These are phyloP conservation scores for Elaphomyces granulatus DNA, from an alignment of 495 filamentous ascomycete species.

Conservation along the genomic window DNA sequence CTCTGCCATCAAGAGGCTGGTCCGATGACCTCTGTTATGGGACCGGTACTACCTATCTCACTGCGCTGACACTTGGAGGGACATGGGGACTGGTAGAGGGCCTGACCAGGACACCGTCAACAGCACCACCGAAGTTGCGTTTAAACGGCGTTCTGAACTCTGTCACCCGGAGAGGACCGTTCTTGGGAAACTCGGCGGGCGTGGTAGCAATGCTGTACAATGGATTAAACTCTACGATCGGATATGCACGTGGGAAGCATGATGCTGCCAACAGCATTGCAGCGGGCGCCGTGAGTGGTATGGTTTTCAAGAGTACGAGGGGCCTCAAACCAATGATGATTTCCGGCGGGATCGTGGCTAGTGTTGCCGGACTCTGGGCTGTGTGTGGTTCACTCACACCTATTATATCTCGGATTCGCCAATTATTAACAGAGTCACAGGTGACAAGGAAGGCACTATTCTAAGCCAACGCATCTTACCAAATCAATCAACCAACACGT, in stretches of 20 bases:
- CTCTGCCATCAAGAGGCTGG: constrained; percentile 89
- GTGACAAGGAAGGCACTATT: constrained; percentile 44
- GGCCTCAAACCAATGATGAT: constrained; percentile 86
- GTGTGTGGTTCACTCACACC: constrained; percentile 39
- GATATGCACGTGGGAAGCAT: constrained; percentile 75
- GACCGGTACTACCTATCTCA: constrained; percentile 82
- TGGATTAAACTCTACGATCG: constrained; percentile 81
- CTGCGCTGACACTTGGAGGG: constrained; percentile 73
- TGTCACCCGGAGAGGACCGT: constrained; percentile 85
- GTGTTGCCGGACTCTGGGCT: constrained; percentile 74
- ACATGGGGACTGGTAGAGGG: constrained; percentile 87
- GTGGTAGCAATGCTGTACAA: constrained; percentile 94
- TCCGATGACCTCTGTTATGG: constrained; percentile 97
- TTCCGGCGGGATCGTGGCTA: constrained; percentile 72
- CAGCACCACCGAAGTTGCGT: constrained; percentile 73
- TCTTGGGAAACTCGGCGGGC: constrained; percentile 87
- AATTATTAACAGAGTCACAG: constrained; percentile 29
- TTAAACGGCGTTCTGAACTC: constrained; percentile 90
- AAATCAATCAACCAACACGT: background rate
- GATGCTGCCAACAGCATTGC: constrained; percentile 76
- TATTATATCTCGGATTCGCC: constrained; percentile 1
- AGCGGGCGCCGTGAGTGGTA: constrained; percentile 75
- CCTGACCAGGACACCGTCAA: constrained; percentile 51
- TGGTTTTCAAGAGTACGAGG: constrained; percentile 90
- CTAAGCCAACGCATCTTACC: constrained; percentile 14